These are phyloP conservation scores for Trichoderma asperelloides DNA, from an alignment of 495 filamentous ascomycete species.

Conservation along the genomic window DNA sequence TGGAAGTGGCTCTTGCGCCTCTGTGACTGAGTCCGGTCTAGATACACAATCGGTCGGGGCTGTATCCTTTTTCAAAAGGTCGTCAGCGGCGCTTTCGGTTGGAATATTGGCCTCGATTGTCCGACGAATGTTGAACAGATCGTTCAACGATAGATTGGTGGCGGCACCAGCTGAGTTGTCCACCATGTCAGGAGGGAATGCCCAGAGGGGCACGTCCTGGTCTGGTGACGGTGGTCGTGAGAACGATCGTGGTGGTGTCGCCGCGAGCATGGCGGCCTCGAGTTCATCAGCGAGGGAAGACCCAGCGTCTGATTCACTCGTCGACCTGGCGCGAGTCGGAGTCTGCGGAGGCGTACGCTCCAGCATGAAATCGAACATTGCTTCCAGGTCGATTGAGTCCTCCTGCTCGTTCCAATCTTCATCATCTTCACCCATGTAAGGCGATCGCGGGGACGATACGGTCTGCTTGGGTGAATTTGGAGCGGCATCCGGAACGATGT, in stretches of 20 bases:
- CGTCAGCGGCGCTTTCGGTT: constrained; percentile 4
- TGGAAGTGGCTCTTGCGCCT: constrained; percentile 3
- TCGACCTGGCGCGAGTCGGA: not conserved
- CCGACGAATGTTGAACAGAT: not conserved
- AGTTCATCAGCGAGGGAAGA: not conserved
- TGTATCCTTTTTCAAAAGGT: not conserved
- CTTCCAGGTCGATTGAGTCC: not conserved
- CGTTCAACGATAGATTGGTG: not conserved
- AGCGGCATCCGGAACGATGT: constrained; percentile 5
- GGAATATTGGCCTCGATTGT: not conserved
- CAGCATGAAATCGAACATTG: not conserved
- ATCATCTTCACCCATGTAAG: not conserved
- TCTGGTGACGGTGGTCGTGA: not conserved
- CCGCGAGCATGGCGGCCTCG: not conserved
- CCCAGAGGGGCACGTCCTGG: not conserved
- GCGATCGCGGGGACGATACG: not conserved
- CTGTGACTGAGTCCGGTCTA: not conserved
- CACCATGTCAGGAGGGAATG: not conserved
- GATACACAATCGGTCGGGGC: not conserved
- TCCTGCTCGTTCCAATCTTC: constrained; percentile 1
- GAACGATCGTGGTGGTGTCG: not conserved
- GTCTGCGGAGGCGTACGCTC: not conserved
- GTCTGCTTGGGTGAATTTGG: not conserved
- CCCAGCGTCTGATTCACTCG: not conserved
- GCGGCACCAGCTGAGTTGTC: not conserved